Base-by-base conservation (phyloP, 2,329 filamentous ascomycete species). In the Colletotrichum lini region DNA sequence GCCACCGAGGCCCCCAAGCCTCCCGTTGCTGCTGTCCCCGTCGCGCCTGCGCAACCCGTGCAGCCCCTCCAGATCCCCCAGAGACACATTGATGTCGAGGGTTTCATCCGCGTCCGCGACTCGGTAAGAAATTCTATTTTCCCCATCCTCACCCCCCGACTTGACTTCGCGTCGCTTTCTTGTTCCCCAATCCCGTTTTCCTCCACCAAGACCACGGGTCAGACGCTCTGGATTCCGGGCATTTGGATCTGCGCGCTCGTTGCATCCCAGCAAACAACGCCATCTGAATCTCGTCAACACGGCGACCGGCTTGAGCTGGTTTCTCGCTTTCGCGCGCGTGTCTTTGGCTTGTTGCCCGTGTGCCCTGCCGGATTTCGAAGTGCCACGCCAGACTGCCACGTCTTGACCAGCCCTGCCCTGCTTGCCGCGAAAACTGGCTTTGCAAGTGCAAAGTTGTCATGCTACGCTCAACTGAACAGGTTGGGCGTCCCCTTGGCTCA, bases 91-190 rank as follows among this genome's bases (percentile, higher is more conserved):
- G 90, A 94, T 73, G 87, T 93, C 68, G 92, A 94, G 70, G 92
- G 94, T 81, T 96, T 96, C 80, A 88, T 94, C 72, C 88, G 92
- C 79, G 94, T 95, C 59, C 90, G 94, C 78, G 94, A 97, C 80
- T 92, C 90, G 80, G 94, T 97, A 91, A 88, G 93, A 65, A 66
- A 60, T 50, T 12, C 2, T 16, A 40, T 72, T 54, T 73, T 68
- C 44, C 13, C 15, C 21, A 15, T 52, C 2, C 21, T 18, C 18
- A 54, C 12, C 23, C 12, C 26, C 26, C 15, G 4, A 6, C 38
- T 23, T 38, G 18, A 58, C 16, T 42, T 42, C 49, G 15, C 49
- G 18, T 18, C 18, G 10, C 30, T 35, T 40, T 42, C 15, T 54
- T 58, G 12, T 45, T 53, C n/a, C 26, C 23, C 35, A 12, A n/a